Percentiles rank a stretch among this genome's conserved stretches.
Evolutionary conservation across 2,329 filamentous ascomycete species (phyloP).

Genomic region (Aciculosporium take): DNA sequence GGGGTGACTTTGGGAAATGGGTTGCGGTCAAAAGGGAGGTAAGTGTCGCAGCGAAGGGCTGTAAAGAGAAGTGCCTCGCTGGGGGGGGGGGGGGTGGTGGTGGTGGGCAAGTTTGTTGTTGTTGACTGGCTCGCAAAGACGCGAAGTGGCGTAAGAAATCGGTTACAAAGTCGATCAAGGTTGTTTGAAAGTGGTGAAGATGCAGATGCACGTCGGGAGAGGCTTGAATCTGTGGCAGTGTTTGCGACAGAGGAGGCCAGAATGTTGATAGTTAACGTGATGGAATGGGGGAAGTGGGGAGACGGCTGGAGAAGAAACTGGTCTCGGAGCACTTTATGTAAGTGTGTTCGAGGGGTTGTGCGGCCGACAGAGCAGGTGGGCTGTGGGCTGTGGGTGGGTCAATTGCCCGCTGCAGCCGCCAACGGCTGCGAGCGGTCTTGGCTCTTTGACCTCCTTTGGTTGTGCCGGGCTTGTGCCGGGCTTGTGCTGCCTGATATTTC

Average conservation of each 20-base stretch:
- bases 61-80: conserved; percentile 30
- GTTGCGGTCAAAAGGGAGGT: conserved; percentile 19
- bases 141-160: conserved; percentile 2
- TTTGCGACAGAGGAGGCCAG: conserved; percentile 5
- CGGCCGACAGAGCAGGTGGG: neutral
- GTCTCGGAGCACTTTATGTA: neutral
- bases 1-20: conserved; percentile 42
- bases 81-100: conserved; percentile 10
- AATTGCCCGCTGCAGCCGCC: conserved; percentile 1
- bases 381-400: neutral
- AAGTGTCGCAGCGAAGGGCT: conserved; percentile 35
- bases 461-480: too few species aligned
- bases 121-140: conserved; percentile 7
- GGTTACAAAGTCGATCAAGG: neutral
- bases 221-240: conserved; percentile 1
- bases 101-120: conserved; percentile 8
- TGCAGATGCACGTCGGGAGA: conserved; percentile 1
- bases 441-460: too few species aligned
- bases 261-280: conserved; percentile 1
- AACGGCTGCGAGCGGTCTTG: neutral
- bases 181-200: neutral
- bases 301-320: conserved; percentile 3
- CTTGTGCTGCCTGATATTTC: neutral
- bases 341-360: neutral
- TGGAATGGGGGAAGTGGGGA: conserved; percentile 4